These are phyloP conservation scores for Penicillium vulpinum DNA, from an alignment of 2,329 filamentous ascomycete species.

Conservation along the genomic window DNA sequence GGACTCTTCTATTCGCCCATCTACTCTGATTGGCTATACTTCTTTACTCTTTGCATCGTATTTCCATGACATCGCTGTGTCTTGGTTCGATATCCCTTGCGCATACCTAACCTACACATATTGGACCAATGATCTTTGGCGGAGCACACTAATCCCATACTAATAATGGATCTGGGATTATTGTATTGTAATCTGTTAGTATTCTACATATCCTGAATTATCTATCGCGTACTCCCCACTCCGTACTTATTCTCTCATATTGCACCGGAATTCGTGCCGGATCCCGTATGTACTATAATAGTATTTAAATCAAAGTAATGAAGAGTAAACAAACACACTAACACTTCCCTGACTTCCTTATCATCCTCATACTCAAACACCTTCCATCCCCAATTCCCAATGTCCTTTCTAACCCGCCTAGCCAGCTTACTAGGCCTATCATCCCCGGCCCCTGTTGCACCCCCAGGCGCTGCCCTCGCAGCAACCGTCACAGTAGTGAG, in stretches of 20 bases:
- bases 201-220: not conserved
- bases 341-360: not conserved
- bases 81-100: not conserved
- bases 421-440: slow-evolving; percentile 15
- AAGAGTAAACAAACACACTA: not conserved
- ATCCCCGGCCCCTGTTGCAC: slow-evolving; percentile 7
- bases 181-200: not conserved
- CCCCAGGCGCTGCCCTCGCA: slow-evolving; percentile 29
- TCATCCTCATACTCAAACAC: not conserved
- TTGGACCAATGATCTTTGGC: not conserved
- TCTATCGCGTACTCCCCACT: not conserved
- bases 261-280: not conserved
- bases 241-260: not conserved
- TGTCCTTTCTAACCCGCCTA: slow-evolving; percentile 22
- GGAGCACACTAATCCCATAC: not conserved
- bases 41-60: not conserved
- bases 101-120: not conserved
- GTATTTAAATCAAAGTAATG: not conserved
- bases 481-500: slow-evolving; percentile 31
- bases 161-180: not conserved
- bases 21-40: not conserved
- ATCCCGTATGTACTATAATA: not conserved
- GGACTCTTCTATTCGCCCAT: not conserved
- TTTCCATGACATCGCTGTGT: not conserved
- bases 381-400: not conserved